Percentiles rank a stretch among this genome's conserved stretches.
phyloP scores from a whole-genome alignment of 805 yeast species.

The Allodekkera sacchari region DNA sequence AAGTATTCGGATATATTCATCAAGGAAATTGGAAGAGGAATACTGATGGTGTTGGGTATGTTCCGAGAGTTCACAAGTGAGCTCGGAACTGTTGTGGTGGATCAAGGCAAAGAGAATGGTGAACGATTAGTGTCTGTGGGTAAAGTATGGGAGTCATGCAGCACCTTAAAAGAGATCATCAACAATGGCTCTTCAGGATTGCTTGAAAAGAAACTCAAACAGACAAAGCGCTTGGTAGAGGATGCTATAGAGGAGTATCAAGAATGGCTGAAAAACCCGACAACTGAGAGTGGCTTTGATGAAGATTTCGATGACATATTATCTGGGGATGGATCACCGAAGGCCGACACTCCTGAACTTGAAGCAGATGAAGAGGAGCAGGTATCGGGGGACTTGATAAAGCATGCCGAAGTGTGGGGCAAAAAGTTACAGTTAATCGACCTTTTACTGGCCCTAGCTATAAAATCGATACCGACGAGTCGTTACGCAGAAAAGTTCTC shows the following conservation, averaged over 20 bases:
- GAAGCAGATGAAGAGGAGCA: slow-evolving; percentile 21
- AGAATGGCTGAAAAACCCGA: slow-evolving; percentile 62
- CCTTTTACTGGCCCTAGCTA: slow-evolving; percentile 47
- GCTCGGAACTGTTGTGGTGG: slow-evolving; percentile 4
- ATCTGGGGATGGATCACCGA: slow-evolving; percentile 23
- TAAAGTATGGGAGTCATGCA: slow-evolving; percentile 64
- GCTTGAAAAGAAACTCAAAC: slow-evolving; percentile 37
- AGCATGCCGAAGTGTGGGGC: slow-evolving; percentile 40
- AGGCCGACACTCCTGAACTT: slow-evolving; percentile 10
- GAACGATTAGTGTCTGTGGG: slow-evolving; percentile 53
- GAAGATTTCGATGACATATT: slow-evolving; percentile 44
- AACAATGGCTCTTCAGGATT: slow-evolving; percentile 46
- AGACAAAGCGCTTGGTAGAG: slow-evolving; percentile 37
- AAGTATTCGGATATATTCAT: slow-evolving; percentile 25
- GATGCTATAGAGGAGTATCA: slow-evolving; percentile 63
- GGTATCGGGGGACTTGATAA: slow-evolving; percentile 12
- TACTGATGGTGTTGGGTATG: slow-evolving; percentile 10
- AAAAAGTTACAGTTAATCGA: slow-evolving; percentile 48
- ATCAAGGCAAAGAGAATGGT: slow-evolving; percentile 14
- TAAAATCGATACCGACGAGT: slow-evolving; percentile 44
- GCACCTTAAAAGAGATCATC: slow-evolving; percentile 32
- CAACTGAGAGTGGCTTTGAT: slow-evolving; percentile 15
- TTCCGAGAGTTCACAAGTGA: slow-evolving; percentile 14
- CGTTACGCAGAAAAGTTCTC: slow-evolving; percentile 25
- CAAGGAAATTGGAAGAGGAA: slow-evolving; percentile 21